These are phyloP conservation scores for Magnaporthiopsis poae DNA, from an alignment of 2,329 filamentous ascomycete species.

Conservation along the genomic window DNA sequence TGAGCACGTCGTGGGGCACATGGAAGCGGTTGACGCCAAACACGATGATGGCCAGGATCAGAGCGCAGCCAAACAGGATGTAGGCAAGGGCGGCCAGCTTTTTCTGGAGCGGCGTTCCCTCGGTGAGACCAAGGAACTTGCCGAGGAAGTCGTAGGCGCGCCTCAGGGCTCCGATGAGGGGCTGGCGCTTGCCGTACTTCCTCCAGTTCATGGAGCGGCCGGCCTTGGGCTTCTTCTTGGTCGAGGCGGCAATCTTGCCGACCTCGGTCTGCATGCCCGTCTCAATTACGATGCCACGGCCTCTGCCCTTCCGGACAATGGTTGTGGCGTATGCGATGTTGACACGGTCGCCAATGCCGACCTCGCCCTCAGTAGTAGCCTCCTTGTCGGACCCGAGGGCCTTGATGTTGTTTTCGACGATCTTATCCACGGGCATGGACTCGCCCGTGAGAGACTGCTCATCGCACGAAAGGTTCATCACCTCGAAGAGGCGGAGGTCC, in stretches of 20 bases:
- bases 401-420: conserved; percentile 38
- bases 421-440: conserved; percentile 61
- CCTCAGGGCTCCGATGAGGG: conserved; percentile 29
- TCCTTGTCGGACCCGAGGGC: conserved; percentile 35
- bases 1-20: conserved; percentile 46
- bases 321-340: conserved; percentile 71
- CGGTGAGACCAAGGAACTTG: conserved; percentile 46
- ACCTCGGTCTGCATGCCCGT: conserved; percentile 70
- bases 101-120: conserved; percentile 75
- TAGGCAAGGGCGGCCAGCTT: conserved; percentile 80
- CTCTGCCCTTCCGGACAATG: conserved; percentile 62
- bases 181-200: conserved; percentile 29
- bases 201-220: conserved; percentile 32
- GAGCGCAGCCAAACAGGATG: conserved; percentile 63
- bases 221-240: conserved; percentile 40
- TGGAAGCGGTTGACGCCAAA: conserved; percentile 48
- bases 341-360: conserved; percentile 60
- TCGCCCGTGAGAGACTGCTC: conserved; percentile 70
- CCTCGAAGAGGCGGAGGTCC: conserved; percentile 59
- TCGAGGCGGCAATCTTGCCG: conserved; percentile 62
- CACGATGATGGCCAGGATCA: conserved; percentile 51
- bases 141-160: conserved; percentile 29
- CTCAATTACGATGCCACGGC: conserved; percentile 60
- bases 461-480: conserved; percentile 71
- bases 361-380: conserved; percentile 35